A percentile compares a stretch with the other conserved stretches of the same genome.
Conservation (phyloP, 1,139 yeast species). For the Suhomyces wounanorum region DNA sequence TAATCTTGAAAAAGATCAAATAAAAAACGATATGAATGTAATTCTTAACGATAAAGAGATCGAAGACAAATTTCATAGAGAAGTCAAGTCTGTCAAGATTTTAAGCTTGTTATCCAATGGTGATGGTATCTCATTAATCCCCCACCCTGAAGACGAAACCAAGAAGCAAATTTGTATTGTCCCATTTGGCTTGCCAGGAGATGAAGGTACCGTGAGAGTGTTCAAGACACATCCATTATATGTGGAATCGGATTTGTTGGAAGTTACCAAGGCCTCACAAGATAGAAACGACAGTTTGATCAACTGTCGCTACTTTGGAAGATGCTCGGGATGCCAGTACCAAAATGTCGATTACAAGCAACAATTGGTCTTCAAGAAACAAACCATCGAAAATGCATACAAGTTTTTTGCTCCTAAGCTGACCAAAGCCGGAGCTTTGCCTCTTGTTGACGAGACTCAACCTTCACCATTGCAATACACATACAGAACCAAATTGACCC, state of each 20-base stretch:
- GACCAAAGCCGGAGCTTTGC: constrained; percentile 42
- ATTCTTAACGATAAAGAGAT: constrained; percentile 62
- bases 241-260: constrained; percentile 73
- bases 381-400: constrained; percentile 81
- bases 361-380: constrained; percentile 71
- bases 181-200: constrained; percentile 91
- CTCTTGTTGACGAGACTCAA: constrained; percentile 65
- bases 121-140: constrained; percentile 67
- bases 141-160: constrained; percentile 53
- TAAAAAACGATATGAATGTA: constrained; percentile 63
- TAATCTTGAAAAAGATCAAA: constrained; percentile 46
- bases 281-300: constrained; percentile 54
- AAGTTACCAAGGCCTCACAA: constrained; percentile 48
- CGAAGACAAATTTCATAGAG: constrained; percentile 58
- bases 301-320: constrained; percentile 48
- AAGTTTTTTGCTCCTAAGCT: constrained; percentile 62
- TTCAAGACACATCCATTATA: constrained; percentile 77
- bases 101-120: constrained; percentile 71
- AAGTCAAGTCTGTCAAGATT: constrained; percentile 59
- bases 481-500: constrained; percentile 91
- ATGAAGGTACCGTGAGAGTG: constrained; percentile 65
- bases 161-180: constrained; percentile 54
- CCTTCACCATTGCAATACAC: constrained; percentile 76
- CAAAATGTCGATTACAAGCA: constrained; percentile 74
- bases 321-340: constrained; percentile 84